Conservation (phyloP, 176 grass and related monocot genomes). For the Hordeum vulgare region MorexV3_pseudomolecules_assembly NC_058519.1:88560837-88561336, state of each 20-base stretch:
- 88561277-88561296: not conserved
- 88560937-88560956: conserved; percentile 48
- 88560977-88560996: conserved; percentile 89
- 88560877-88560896: conserved; percentile 45
- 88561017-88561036: not conserved
- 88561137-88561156: conserved; percentile 59
- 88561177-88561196: conserved; percentile 10
- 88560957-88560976: conserved; percentile 66
- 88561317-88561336: not conserved
- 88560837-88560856: conserved; percentile 54
- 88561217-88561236: conserved; percentile 79
- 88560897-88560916: conserved; percentile 59
- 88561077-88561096: conserved; percentile 43
- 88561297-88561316: not conserved
- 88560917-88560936: conserved; percentile 63
- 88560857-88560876: conserved; percentile 75
- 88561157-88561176: conserved; percentile 38
- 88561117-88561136: conserved; percentile 63
- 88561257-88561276: conserved; percentile 56
- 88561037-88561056: not conserved
- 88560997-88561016: conserved; percentile 39
- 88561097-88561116: conserved; percentile 61
- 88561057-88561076: conserved; percentile 1
- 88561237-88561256: conserved; percentile 69
- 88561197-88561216: conserved; percentile 51